Base-by-base conservation (phyloP, 2,329 filamentous ascomycete species). In the Xylariales sp. region DNA sequence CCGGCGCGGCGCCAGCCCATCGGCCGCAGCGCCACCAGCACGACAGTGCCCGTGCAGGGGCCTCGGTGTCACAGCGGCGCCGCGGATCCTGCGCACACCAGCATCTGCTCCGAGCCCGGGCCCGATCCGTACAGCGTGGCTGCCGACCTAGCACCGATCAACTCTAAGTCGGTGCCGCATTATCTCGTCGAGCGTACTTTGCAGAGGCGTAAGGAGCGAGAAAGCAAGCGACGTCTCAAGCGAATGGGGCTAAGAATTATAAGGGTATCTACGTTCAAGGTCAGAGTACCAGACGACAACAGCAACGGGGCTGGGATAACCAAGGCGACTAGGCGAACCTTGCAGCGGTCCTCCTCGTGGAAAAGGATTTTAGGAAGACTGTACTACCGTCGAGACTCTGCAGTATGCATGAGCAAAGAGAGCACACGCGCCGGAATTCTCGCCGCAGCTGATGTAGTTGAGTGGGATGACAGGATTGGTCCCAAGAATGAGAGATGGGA, bases 401-500 rank as follows among this genome's bases (percentile, higher is more conserved):
- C n/a, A 7, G n/a, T 29, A 13, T 13, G 28, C 8, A 14, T 8
- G 8, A 29, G 14, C 7, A 29, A 13, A 14, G n/a, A 14, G 28
- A 7, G 8, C 28, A 29, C 17, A 8, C 28, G 28, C n/a, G n/a
- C 8, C n/a, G 14, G 7, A 14, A 11, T 29, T 29, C n/a, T 27
- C 24, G 8, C 24, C 10, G 24, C 10, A n/a, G 24, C 8, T n/a
- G 24, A 27, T n/a, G n/a, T 10, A 8, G 10, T 10, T n/a, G 10
- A 27, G 24, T 8, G 8, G 24, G 24, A 16, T 13, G 28, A 29
- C 28, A 29, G 28, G 17, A 14, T 29, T 16, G 28, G 28, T 7
- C 28, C 28, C n/a, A 29, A 29, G 39, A 17, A 41, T 27, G 39
- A 41, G 28, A 19, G 6, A 16, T 37, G 27, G 39, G 28, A 28